These are phyloP conservation scores for Massariosphaeria phaeospora DNA, from an alignment of 495 filamentous ascomycete genomes.

Conservation along the genomic window DNA sequence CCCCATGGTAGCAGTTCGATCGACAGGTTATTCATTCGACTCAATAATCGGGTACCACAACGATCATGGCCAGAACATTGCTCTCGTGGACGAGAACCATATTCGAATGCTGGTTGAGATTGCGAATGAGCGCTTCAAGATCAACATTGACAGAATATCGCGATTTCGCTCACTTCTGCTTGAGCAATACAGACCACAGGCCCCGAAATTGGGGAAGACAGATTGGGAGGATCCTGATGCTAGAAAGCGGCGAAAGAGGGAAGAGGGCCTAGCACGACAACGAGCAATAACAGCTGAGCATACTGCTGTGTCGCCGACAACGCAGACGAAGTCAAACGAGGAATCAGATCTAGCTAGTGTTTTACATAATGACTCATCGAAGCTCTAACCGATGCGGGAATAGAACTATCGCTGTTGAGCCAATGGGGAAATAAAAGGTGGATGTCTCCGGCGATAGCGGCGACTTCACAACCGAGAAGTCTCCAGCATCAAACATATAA, in stretches of 20 bases:
- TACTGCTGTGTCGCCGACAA: too few species aligned
- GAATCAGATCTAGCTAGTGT: too few species aligned
- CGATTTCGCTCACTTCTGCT: constrained; percentile 40
- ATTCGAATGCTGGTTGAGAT: constrained; percentile 60
- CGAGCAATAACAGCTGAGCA: too few species aligned
- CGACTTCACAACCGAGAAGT: too few species aligned
- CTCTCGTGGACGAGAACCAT: constrained; percentile 50
- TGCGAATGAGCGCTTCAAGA: constrained; percentile 69
- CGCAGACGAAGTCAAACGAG: too few species aligned
- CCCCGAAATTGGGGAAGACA: background rate
- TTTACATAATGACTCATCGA: too few species aligned
- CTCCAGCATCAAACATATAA: too few species aligned
- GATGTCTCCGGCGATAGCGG: too few species aligned
- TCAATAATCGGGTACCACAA: constrained; percentile 63
- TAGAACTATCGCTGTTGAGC: too few species aligned
- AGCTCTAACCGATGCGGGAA: too few species aligned
- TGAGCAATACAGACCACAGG: background rate
- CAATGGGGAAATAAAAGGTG: too few species aligned
- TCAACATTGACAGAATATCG: constrained; percentile 65
- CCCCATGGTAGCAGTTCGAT: constrained; percentile 73
- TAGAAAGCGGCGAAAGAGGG: constrained; percentile 56
- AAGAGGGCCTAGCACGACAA: constrained; percentile 50
- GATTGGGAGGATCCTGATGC: constrained; percentile 43
- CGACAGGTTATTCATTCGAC: constrained; percentile 72
- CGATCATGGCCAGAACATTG: constrained; percentile 33